Evolutionary conservation across 495 filamentous ascomycete genomes (phyloP), one percentile per base, ranked within the genome.

Genomic region (Xylaria venustula): DNA sequence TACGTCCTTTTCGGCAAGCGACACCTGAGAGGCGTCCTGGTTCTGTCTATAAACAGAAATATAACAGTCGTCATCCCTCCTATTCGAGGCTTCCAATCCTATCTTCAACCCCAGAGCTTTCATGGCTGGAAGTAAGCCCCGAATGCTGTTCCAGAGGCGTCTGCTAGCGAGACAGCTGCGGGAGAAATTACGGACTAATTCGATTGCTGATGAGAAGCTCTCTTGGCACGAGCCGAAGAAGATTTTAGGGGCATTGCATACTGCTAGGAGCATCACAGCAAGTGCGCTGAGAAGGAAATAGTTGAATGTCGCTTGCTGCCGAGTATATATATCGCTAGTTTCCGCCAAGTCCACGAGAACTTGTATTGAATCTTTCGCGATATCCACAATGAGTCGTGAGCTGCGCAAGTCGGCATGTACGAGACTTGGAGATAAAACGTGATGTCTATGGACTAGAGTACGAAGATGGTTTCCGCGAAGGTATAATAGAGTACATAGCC

Each of bases 171-270:
- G 83, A 0, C 83, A 86, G 46, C 79, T 71, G 0, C 80, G 74
- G 7, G 82, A 85, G 22, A 89, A 82, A 1, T 79, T 83, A 32
- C 85, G 82, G 53, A 89, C 79, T 5, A 89, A 73, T n/a, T 87
- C 85, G 20, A 89, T 67, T 0, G 85, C 86, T 78, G 81, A 83
- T 73, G 86, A 86, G 61, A 88, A 88, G 61, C 88, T 85, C 58
- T 86, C 83, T 14, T 83, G 77, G 61, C 84, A 85, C 11, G 76
- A 71, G 3, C 66, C 69, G 52, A 78, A 85, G 67, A 87, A 88
- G 46, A 81, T 76, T 1, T 79, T 73, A 0, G 87, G 87, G 0
- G 82, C 82, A 64, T 88, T 86, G 1, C 80, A 80, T 2, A 87
- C 83, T 3, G 86, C 86, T 0, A 88, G 77, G 64, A 88, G 87